Evolutionary conservation across 2,329 filamentous ascomycete genomes (phyloP).

Genomic region (Lecanosticta acicola): DNA sequence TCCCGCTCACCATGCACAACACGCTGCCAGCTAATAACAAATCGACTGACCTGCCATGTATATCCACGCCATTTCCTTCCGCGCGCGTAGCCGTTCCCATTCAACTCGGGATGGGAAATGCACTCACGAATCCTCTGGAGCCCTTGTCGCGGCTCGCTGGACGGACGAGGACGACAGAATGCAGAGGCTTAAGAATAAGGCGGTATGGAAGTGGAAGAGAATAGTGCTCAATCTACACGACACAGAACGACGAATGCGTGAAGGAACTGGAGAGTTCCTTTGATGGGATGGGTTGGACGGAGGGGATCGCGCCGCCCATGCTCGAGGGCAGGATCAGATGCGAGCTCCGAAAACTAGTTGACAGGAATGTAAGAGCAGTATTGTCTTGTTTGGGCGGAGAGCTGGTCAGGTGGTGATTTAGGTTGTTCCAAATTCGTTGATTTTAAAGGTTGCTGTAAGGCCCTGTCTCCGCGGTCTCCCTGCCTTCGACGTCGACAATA

Average conservation of each 20-base stretch:
- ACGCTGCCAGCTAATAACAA: slow-evolving; percentile 34
- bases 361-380: not conserved
- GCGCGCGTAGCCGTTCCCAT: slow-evolving; percentile 21
- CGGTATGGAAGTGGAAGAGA: slow-evolving; percentile 64
- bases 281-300: slow-evolving; percentile 1
- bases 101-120: slow-evolving; percentile 20
- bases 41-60: slow-evolving; percentile 37
- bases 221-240: slow-evolving; percentile 37
- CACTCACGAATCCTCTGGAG: slow-evolving; percentile 33
- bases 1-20: slow-evolving; percentile 35
- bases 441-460: too few relatives aligned
- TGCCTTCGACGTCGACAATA: too few relatives aligned
- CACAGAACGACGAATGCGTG: not conserved
- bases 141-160: slow-evolving; percentile 42
- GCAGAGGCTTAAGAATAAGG: slow-evolving; percentile 59
- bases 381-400: too few relatives aligned
- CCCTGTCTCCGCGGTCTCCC: too few relatives aligned
- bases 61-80: slow-evolving; percentile 31
- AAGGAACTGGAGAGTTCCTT: slow-evolving; percentile 2
- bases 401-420: too few relatives aligned
- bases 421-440: too few relatives aligned
- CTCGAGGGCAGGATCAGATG: slow-evolving; percentile 1
- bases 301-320: slow-evolving; percentile 2
- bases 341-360: not conserved
- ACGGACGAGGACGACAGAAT: slow-evolving; percentile 41